Base-by-base conservation (phyloP, 768 basidiomycete genomes). In the Psilocybe azurescens region DNA sequence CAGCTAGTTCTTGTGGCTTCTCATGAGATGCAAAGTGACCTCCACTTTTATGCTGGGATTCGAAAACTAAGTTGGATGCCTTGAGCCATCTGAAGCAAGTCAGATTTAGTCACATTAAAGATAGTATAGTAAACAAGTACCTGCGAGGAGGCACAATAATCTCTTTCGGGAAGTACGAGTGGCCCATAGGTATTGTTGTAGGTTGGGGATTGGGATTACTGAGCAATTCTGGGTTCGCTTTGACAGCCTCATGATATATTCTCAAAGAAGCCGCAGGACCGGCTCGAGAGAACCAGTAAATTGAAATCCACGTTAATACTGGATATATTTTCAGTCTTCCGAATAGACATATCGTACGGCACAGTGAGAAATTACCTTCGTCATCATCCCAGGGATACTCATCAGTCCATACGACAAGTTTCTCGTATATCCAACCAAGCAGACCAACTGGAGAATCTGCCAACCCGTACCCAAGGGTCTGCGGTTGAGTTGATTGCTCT, bases 21-120 rank as follows among this genome's bases (percentile, higher is more conserved):
- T 88, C 86, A 59, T 80, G 67, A 0, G 85, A 78, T 4, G 85
- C 82, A 67, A 88, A 88, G 68, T 88, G 87, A 1, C 87, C 86
- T 5, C 87, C 86, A 6, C 65, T 65, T 0, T 69, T 70, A 55
- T 87, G 87, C 11, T 78, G 72, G 1, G 77, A 72, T 61, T 81
- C 78, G 47, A 83, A 85, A 14, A 86, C 81, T 53, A 58, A 32
- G 32, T 58, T 58, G 4, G 56, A 16, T 36, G 56, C 47, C 14
- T 58, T 58, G n/a, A 48, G 36, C 56, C 56, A 58, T 18, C 56
- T 58, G 30, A 0, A 11, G 18, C 5, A 32, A 33, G 13, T 29
- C 2, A 18, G 29, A 28, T n/a, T 5, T 14, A 30, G 3, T 30
- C 10, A 30, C 24, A 48, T 4, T 29, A 46, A 57, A 3, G 3